Evolutionary conservation across 1,139 yeast species (phyloP).

Genomic region (Candida sp.): DNA sequence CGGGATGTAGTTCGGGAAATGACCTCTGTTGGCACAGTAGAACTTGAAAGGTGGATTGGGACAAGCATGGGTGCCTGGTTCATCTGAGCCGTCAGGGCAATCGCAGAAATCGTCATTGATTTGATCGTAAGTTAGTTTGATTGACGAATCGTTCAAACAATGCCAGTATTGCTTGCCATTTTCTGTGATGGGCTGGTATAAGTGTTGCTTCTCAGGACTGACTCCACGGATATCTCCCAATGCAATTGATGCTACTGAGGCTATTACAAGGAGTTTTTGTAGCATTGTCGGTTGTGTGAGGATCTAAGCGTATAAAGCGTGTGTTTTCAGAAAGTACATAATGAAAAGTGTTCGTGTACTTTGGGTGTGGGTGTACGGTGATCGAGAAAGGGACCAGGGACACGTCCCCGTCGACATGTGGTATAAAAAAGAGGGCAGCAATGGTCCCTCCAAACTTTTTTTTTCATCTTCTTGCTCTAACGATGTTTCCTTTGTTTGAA

Average conservation of each 20-base stretch:
- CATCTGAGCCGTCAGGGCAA: slow-evolving; percentile 98
- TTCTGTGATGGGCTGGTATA: slow-evolving; percentile 58
- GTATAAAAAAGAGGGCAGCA: no score
- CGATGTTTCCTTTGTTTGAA: no score
- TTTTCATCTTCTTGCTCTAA: no score
- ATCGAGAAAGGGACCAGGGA: no score
- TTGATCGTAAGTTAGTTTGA: slow-evolving; percentile 60
- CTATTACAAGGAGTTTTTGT: slow-evolving; percentile 3
- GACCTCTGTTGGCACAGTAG: slow-evolving; percentile 82
- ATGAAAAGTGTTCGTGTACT: no score
- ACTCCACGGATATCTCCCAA: slow-evolving; percentile 28
- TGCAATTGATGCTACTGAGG: not conserved
- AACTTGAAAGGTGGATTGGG: slow-evolving; percentile 49
- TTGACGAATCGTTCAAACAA: slow-evolving; percentile 70
- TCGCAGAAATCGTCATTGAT: slow-evolving; percentile 93
- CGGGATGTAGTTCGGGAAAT: slow-evolving; percentile 58
- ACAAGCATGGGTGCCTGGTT: slow-evolving; percentile 96
- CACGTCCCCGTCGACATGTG: no score
- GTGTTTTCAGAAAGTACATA: no score
- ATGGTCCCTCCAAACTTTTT: no score
- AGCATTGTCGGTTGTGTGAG: not conserved
- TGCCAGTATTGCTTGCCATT: slow-evolving; percentile 54
- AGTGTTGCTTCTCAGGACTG: slow-evolving; percentile 39
- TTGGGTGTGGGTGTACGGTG: no score
- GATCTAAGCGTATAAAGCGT: no score